phyloP scores from a whole-genome alignment of 371 early-diverging fungal genomes.

The Mucor indicus region DNA sequence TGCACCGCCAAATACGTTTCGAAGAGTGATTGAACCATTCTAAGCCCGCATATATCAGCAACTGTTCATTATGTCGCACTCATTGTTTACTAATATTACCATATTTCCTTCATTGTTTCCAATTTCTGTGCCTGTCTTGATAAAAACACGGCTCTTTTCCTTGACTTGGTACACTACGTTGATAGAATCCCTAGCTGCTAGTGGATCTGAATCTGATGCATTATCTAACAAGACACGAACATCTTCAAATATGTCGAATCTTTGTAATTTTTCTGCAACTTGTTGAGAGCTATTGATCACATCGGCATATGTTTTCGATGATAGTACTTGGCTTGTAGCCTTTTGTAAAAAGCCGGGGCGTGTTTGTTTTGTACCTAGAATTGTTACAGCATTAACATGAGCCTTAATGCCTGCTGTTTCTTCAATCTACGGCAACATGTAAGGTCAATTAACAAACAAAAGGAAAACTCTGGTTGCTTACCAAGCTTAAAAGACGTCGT shows the following conservation, averaged over 20 bases:
- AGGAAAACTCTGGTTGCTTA: no score
- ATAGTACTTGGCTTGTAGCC: slow-evolving; percentile 34
- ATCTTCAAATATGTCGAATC: slow-evolving; percentile 69
- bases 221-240: slow-evolving; percentile 70
- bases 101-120: slow-evolving; percentile 81
- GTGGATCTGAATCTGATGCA: slow-evolving; percentile 45
- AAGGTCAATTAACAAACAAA: neutral
- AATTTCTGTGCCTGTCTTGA: slow-evolving; percentile 81
- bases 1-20: slow-evolving; percentile 84
- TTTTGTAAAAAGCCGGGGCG: slow-evolving; percentile 46
- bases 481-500: slow-evolving; percentile 31
- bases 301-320: slow-evolving; percentile 63
- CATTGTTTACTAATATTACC: slow-evolving; percentile 34
- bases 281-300: slow-evolving; percentile 62
- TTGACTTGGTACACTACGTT: slow-evolving; percentile 69
- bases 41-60: slow-evolving; percentile 1
- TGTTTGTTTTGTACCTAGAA: slow-evolving; percentile 45
- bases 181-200: slow-evolving; percentile 53
- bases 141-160: slow-evolving; percentile 66
- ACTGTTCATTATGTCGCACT: slow-evolving; percentile 25
- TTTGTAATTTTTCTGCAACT: slow-evolving; percentile 59
- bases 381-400: slow-evolving; percentile 52
- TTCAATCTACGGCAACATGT: slow-evolving; percentile 19
- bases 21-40: slow-evolving; percentile 64
- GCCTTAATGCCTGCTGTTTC: slow-evolving; percentile 36